Base-by-base conservation (phyloP, 768 basidiomycete genomes). In the Kwoniella europaea region DNA sequence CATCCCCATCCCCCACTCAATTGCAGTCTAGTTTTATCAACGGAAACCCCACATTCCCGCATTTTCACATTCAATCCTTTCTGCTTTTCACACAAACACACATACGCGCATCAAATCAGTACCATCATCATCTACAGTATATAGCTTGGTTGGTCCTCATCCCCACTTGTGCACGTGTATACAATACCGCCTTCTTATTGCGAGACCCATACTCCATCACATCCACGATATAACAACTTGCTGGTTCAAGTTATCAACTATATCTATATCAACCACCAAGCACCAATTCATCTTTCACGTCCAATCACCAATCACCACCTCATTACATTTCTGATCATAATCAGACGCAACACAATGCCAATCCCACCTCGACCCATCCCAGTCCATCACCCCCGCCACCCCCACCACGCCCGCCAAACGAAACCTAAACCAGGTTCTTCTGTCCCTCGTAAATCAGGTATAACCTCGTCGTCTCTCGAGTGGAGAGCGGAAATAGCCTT, bases 361-460 rank as follows among this genome's bases (percentile, higher is more conserved):
- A 76, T 79, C 68, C 78, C 78, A 59, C 71, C 76, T 29, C 72
- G 76, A 52, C 76, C 74, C 52, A 77, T 77, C 63, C 73, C 78
- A 4, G 52, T 71, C 18, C 67, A 70, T 44, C 59, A 42, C 46
- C 18, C 64, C 24, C 67, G 61, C 46, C 71, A 58, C 22, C 27
- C 42, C 44, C 52, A 54, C 18, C 68, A 62, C 27, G 4, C 35
- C 35, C 35, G 46, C 12, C 46, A 50, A 50, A 18, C 13, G 46
- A 50, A 4, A 35, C 60, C 16, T 3, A 58, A 67, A 13, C 71
- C 71, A n/a, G 71, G 77, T 22, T 29, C 65, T 10, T 55, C 73
- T 20, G 72, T 74, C 6, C 75, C 79, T 7, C 71, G 74, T 43
- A 74, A 73, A n/a, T 58, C 68, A 56, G 16, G 46, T 65, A 41